phyloP scores from a whole-genome alignment of 768 basidiomycete genomes.

The Leucocoprinus sp. region DNA sequence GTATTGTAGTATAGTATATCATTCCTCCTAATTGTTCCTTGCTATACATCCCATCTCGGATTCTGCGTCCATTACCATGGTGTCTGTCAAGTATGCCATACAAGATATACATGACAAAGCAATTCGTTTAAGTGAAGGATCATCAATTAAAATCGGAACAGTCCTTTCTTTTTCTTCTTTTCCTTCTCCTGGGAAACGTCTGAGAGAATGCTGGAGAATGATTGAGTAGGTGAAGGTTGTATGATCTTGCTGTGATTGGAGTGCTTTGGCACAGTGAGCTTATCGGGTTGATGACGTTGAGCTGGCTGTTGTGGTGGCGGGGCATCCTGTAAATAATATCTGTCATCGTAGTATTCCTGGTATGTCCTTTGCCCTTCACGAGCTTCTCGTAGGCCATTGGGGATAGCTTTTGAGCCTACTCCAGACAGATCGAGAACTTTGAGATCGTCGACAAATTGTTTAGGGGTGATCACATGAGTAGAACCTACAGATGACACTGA shows the following conservation, averaged over 20 bases:
- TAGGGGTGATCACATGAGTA: slow-evolving; percentile 79
- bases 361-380: slow-evolving; percentile 39
- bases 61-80: too few species aligned
- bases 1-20: slow-evolving; percentile 13
- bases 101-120: slow-evolving; percentile 7
- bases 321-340: slow-evolving; percentile 61
- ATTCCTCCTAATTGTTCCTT: too few species aligned
- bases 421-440: slow-evolving; percentile 84
- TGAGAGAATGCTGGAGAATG: slow-evolving; percentile 38
- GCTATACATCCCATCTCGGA: too few species aligned
- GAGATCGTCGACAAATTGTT: slow-evolving; percentile 78
- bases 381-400: slow-evolving; percentile 57
- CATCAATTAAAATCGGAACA: slow-evolving; percentile 51
- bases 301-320: slow-evolving; percentile 45
- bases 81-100: too few species aligned
- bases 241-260: slow-evolving; percentile 25
- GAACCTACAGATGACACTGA: slow-evolving; percentile 64
- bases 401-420: slow-evolving; percentile 63
- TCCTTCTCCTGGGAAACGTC: slow-evolving; percentile 42
- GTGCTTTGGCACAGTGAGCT: slow-evolving; percentile 25
- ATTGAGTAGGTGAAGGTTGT: slow-evolving; percentile 47
- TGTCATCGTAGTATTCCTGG: slow-evolving; percentile 76
- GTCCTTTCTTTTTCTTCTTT: slow-evolving; percentile 71
- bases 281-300: slow-evolving; percentile 26
- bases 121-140: not conserved